Percentiles rank a stretch among this genome's conserved stretches.
Conservation (phyloP, 139 green algal species). For the Volvox africanus region DNA sequence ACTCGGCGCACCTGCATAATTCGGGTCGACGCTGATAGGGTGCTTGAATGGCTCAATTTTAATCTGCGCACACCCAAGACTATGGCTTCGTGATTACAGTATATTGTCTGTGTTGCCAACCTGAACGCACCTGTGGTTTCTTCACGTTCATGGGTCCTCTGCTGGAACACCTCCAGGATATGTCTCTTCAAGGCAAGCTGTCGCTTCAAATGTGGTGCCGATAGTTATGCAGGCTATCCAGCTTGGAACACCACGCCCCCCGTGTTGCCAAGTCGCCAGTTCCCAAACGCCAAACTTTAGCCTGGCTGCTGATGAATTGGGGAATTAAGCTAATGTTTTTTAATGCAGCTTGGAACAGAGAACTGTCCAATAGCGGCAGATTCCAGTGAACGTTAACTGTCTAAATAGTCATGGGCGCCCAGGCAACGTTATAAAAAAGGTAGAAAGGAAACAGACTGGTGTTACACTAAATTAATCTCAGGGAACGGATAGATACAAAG, state of each 20-base stretch:
- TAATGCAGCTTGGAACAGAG: no score
- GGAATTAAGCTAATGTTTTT: no score
- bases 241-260: not conserved
- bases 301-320: no score
- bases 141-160: not conserved
- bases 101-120: not conserved
- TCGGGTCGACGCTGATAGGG: constrained; percentile 89
- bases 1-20: constrained; percentile 81
- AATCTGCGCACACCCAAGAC: constrained; percentile 48
- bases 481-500: not conserved
- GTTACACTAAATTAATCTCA: no score
- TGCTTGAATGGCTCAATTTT: constrained; percentile 97
- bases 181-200: not conserved
- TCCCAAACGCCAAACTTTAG: not conserved
- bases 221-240: not conserved
- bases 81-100: not conserved
- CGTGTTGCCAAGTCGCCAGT: not conserved
- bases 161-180: not conserved
- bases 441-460: no score
- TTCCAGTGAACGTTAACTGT: no score
- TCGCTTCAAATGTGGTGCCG: not conserved
- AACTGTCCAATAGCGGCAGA: no score
- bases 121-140: not conserved
- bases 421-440: no score
- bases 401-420: no score